These are phyloP conservation scores for Xylaria castorea DNA, from an alignment of 495 filamentous ascomycete genomes.

Conservation along the genomic window DNA sequence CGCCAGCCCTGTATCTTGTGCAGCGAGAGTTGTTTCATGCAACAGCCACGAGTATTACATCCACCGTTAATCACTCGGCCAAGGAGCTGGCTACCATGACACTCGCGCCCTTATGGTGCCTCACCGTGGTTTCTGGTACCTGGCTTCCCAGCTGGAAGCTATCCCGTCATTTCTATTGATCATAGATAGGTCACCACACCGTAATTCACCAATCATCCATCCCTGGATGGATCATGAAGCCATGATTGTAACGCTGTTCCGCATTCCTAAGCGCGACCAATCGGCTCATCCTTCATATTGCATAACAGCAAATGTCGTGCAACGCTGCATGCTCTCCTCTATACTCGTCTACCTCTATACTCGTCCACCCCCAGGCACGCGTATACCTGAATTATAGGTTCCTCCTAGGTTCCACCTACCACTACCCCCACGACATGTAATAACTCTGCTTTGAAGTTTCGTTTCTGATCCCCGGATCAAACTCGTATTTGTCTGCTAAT, in stretches of 20 bases:
- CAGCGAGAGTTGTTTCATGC: constrained; percentile 13
- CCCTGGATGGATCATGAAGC: constrained; percentile 33
- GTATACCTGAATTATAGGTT: constrained; percentile 19
- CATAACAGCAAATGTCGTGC: constrained; percentile 32
- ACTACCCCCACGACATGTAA: constrained; percentile 1
- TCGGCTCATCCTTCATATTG: constrained; percentile 30
- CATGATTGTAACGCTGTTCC: constrained; percentile 33
- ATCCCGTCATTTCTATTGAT: constrained; percentile 24
- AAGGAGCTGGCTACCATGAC: constrained; percentile 12
- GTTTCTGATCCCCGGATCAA: constrained; percentile 1
- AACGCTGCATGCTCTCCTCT: constrained; percentile 19
- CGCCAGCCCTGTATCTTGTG: neutral
- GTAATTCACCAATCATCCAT: constrained; percentile 9
- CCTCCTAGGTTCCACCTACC: constrained; percentile 10
- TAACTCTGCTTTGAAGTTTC: neutral
- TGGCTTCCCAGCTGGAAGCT: constrained; percentile 8
- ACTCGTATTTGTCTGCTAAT: constrained; percentile 32
- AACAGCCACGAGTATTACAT: constrained; percentile 14
- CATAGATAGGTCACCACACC: constrained; percentile 21
- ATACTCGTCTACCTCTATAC: constrained; percentile 9
- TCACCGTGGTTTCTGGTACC: neutral
- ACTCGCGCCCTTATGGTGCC: neutral
- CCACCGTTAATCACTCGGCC: neutral
- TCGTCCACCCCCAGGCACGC: constrained; percentile 16
- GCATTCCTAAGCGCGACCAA: constrained; percentile 21